Evolutionary conservation across 306 rosid species (phyloP).

Genomic region (Luffa acutangula): DNA sequence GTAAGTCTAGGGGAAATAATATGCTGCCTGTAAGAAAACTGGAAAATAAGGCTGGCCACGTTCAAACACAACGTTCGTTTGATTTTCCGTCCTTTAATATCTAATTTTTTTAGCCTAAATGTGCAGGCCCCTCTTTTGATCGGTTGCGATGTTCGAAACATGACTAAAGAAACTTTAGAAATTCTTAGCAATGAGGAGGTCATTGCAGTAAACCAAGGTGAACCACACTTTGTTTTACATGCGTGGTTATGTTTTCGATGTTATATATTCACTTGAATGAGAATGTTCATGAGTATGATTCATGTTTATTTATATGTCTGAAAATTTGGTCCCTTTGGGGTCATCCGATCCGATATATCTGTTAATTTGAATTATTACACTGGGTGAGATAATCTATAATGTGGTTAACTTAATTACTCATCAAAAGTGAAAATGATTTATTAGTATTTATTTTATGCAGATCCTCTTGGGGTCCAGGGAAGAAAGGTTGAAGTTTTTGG

Average conservation of each 20-base stretch:
- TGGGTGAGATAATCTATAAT: not conserved
- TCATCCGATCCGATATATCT: too few relatives aligned
- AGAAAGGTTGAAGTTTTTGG: conserved; percentile 67
- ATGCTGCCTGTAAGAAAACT: not conserved
- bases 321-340: too few relatives aligned
- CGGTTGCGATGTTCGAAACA: conserved; percentile 75
- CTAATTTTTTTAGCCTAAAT: conserved; percentile 6
- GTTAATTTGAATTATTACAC: too few relatives aligned
- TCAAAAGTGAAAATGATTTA: not conserved
- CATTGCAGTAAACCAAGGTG: conserved; percentile 90
- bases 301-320: not conserved
- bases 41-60: not conserved
- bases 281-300: not conserved
- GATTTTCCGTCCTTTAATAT: not conserved
- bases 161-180: conserved; percentile 60
- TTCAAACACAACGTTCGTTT: not conserved
- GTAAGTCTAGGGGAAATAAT: not conserved
- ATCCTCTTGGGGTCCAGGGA: conserved; percentile 88
- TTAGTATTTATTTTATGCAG: conserved; percentile 23
- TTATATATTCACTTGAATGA: not conserved
- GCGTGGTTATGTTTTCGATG: not conserved
- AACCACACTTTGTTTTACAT: not conserved
- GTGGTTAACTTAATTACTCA: not conserved
- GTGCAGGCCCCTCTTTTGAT: conserved; percentile 91
- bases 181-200: conserved; percentile 69